These are phyloP conservation scores for Thalia dealbata DNA, from an alignment of 176 grass and related monocot species.

Conservation along the genomic window DNA sequence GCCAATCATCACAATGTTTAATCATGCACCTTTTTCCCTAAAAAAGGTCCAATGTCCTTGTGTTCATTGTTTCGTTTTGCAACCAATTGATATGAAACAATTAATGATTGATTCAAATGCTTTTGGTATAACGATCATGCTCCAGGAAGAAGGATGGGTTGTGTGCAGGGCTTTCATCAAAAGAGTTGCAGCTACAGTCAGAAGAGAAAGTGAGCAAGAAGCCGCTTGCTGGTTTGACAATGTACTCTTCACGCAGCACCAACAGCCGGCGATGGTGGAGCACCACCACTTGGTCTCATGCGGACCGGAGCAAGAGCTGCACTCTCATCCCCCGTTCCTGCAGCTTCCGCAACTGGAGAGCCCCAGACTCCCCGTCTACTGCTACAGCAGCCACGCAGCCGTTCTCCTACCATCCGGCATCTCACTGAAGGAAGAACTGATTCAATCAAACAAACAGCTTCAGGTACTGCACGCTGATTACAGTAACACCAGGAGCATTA, in stretches of 20 bases:
- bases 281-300: conserved; percentile 40
- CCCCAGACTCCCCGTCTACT: conserved; percentile 28
- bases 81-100: too few species aligned
- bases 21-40: too few species aligned
- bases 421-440: conserved; percentile 1
- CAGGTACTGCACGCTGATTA: background rate
- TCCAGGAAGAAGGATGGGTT: conserved; percentile 90
- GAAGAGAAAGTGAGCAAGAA: conserved; percentile 26
- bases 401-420: conserved; percentile 23
- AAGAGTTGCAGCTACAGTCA: conserved; percentile 35
- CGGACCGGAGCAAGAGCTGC: conserved; percentile 60
- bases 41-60: too few species aligned
- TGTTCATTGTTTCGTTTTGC: too few species aligned
- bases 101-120: background rate
- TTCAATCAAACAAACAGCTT: conserved; percentile 16
- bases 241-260: conserved; percentile 30
- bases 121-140: background rate
- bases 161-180: conserved; percentile 88
- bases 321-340: conserved; percentile 54
- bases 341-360: conserved; percentile 47
- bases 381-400: conserved; percentile 2
- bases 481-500: background rate
- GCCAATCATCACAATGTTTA: too few species aligned
- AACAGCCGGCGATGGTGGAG: conserved; percentile 22
- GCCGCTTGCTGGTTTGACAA: conserved; percentile 59